Conservation (phyloP, 768 basidiomycete genomes). For the Pseudohyphozyma bogoriensis region DNA sequence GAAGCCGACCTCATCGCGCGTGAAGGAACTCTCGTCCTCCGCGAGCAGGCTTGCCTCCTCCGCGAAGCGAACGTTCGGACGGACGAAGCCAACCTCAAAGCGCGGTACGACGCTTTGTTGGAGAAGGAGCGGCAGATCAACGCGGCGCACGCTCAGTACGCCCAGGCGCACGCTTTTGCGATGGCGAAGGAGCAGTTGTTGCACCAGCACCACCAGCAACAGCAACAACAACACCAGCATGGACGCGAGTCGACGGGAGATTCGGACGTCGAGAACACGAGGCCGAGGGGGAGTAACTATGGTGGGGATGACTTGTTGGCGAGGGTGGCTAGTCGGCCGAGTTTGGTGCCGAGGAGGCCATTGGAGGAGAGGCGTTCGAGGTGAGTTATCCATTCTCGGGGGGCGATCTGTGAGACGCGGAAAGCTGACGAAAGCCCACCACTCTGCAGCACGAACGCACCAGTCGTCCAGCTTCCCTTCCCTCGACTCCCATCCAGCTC, state of each 20-base stretch:
- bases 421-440: too few species aligned
- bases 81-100: constrained; percentile 1
- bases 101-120: not conserved
- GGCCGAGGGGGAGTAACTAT: constrained; percentile 1
- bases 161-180: too few species aligned
- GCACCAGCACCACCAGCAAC: constrained; percentile 2
- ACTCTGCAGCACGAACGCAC: not conserved
- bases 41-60: constrained; percentile 11
- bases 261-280: constrained; percentile 2
- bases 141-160: not conserved
- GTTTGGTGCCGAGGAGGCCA: constrained; percentile 31
- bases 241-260: too few species aligned
- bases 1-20: constrained; percentile 29
- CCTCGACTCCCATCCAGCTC: constrained; percentile 20
- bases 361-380: constrained; percentile 29
- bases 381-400: constrained; percentile 21
- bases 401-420: too few species aligned
- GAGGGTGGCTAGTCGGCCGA: constrained; percentile 32
- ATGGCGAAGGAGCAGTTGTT: not conserved
- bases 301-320: constrained; percentile 24
- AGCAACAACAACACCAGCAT: too few species aligned
- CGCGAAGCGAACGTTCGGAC: constrained; percentile 17
- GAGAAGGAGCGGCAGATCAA: not conserved
- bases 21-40: constrained; percentile 18
- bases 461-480: constrained; percentile 12